phyloP scores from a whole-genome alignment of 768 basidiomycete genomes.

The Mycena epipterygia region DNA sequence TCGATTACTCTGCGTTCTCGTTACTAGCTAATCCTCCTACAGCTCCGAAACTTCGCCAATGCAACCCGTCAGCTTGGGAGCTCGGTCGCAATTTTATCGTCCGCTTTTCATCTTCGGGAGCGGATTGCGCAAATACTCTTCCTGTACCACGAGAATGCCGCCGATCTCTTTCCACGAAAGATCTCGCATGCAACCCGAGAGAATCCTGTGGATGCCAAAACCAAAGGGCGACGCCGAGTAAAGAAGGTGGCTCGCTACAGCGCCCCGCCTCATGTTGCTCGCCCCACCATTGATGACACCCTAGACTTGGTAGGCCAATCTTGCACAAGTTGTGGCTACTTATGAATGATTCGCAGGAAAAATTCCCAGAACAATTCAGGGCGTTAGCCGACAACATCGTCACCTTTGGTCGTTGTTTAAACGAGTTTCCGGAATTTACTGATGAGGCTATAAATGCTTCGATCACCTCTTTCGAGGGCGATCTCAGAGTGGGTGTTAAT shows the following conservation, averaged over 20 bases:
- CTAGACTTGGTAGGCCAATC: constrained; percentile 54
- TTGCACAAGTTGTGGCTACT: neutral
- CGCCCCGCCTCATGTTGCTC: constrained; percentile 62
- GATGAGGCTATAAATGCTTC: constrained; percentile 80
- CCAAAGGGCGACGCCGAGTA: constrained; percentile 44
- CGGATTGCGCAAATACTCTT: constrained; percentile 77
- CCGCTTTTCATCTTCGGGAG: constrained; percentile 78
- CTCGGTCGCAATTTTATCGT: constrained; percentile 82
- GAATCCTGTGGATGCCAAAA: constrained; percentile 45
- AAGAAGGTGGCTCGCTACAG: constrained; percentile 51
- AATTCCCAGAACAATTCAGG: constrained; percentile 76
- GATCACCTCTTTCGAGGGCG: constrained; percentile 76
- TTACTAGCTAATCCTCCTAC: constrained; percentile 11
- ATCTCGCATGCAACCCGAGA: constrained; percentile 60
- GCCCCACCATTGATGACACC: constrained; percentile 67
- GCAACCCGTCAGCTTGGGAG: constrained; percentile 83
- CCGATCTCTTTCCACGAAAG: constrained; percentile 82
- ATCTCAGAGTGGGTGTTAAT: constrained; percentile 66
- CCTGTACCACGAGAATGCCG: constrained; percentile 82
- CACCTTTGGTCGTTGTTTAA: constrained; percentile 77
- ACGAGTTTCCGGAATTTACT: constrained; percentile 85
- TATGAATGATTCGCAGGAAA: constrained; percentile 54
- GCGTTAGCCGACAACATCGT: constrained; percentile 74
- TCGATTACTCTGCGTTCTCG: neutral
- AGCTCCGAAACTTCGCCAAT: constrained; percentile 84